These are phyloP conservation scores for Cordyceps fumosorosea DNA, from an alignment of 2,329 filamentous ascomycete species.

Conservation along the genomic window DNA sequence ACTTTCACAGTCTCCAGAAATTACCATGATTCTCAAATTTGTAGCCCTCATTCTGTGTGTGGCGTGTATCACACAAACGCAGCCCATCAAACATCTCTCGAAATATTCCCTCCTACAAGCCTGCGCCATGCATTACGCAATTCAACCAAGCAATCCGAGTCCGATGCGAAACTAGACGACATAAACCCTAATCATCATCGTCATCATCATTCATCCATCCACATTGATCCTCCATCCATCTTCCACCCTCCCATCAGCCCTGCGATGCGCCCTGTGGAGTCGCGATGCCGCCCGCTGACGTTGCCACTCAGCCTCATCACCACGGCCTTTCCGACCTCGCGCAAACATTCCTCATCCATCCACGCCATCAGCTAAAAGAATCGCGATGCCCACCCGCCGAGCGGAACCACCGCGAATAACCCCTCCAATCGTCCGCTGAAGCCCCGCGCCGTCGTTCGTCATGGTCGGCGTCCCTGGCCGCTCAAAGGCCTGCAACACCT, in stretches of 20 bases:
- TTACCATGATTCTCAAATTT: neutral
- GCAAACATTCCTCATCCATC: neutral
- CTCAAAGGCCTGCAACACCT: constrained; percentile 12
- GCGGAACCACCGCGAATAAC: neutral
- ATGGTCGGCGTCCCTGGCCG: constrained; percentile 9
- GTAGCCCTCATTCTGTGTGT: neutral
- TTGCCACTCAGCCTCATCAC: neutral
- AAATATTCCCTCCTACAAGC: too few species aligned
- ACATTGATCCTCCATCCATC: neutral
- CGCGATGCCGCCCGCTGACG: neutral
- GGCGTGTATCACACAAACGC: neutral
- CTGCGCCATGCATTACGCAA: neutral
- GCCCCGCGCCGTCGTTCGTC: neutral
- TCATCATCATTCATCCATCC: neutral
- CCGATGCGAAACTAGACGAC: too few species aligned
- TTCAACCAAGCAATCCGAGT: neutral
- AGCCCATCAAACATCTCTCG: neutral
- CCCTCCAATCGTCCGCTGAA: neutral
- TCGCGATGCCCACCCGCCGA: neutral
- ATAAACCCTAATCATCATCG: neutral
- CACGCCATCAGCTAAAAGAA: neutral
- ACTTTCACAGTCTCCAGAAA: neutral
- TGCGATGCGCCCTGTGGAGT: neutral
- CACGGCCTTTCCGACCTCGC: neutral
- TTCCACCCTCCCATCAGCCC: neutral